phyloP scores from a whole-genome alignment of 2,329 filamentous ascomycete genomes.

The Graphilbum ipis-grandicollis region DNA sequence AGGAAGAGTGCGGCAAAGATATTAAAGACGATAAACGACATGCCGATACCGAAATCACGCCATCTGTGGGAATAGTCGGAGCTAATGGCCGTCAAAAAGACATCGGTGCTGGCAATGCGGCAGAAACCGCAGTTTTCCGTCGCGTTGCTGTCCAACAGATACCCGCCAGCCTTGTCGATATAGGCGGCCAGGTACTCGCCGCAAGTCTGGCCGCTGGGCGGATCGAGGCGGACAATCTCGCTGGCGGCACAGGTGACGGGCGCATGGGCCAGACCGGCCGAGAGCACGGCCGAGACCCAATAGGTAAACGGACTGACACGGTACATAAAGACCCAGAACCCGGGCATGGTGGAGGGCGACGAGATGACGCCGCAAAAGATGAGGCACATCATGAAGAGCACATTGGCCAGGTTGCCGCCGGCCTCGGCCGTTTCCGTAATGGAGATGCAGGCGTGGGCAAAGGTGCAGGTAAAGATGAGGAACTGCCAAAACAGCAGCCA shows the following conservation, averaged over 20 bases:
- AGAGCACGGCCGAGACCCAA: constrained; percentile 55
- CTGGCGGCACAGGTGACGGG: constrained; percentile 47
- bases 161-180: constrained; percentile 29
- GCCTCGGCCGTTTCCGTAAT: constrained; percentile 51
- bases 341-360: constrained; percentile 36
- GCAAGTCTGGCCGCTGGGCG: constrained; percentile 39
- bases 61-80: constrained; percentile 40
- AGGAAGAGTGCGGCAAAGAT: constrained; percentile 23
- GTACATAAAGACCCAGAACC: constrained; percentile 74
- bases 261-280: constrained; percentile 49
- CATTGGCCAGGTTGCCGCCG: constrained; percentile 42
- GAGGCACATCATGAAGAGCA: constrained; percentile 39
- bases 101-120: constrained; percentile 30
- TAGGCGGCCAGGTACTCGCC: constrained; percentile 35
- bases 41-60: constrained; percentile 47
- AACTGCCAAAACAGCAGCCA: constrained; percentile 67
- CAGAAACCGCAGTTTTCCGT: constrained; percentile 38
- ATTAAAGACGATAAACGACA: constrained; percentile 33
- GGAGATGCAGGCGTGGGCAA: constrained; percentile 56
- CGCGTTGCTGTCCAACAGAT: constrained; percentile 28
- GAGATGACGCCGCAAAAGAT: constrained; percentile 47
- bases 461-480: constrained; percentile 52
- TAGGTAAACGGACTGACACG: constrained; percentile 70
- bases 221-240: constrained; percentile 51
- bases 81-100: constrained; percentile 27